Conservation (phyloP, 192 early-diverging fungal genomes). For the Podila epigama region DNA sequence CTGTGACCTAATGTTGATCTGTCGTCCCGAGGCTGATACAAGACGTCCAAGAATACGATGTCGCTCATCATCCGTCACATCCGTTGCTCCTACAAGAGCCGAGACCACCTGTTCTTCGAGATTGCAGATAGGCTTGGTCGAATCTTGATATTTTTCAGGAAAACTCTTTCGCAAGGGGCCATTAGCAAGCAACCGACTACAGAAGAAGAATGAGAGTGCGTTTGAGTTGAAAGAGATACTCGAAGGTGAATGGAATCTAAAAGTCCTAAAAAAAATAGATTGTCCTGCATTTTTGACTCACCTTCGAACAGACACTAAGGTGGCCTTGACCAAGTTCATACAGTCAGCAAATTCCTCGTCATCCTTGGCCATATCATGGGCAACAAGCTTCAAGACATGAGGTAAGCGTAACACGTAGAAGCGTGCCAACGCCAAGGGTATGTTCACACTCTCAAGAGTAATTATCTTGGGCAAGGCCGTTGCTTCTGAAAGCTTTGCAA, state of each 20-base stretch:
- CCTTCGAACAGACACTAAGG: slow-evolving; percentile 31
- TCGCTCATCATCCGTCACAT: slow-evolving; percentile 5
- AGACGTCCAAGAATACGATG: slow-evolving; percentile 12
- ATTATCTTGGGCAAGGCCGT: not conserved
- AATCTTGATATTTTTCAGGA: slow-evolving; percentile 12
- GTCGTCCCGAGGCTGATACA: slow-evolving; percentile 5
- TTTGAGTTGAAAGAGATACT: not conserved
- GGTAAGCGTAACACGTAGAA: not conserved
- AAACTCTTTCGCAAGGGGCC: slow-evolving; percentile 5
- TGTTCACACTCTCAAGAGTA: not conserved
- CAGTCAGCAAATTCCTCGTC: slow-evolving; percentile 4
- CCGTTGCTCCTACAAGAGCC: not conserved
- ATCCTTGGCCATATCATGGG: not conserved
- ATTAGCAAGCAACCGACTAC: slow-evolving; percentile 25
- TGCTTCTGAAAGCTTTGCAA: not conserved
- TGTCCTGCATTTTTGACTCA: not conserved
- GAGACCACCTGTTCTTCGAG: slow-evolving; percentile 21
- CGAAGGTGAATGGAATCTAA: no score
- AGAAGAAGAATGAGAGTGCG: not conserved
- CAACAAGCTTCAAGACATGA: not conserved
- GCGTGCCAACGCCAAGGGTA: not conserved
- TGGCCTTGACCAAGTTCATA: slow-evolving; percentile 2
- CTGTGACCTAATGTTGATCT: not conserved
- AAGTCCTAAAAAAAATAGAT: not conserved
- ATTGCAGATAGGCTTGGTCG: slow-evolving; percentile 11